These are phyloP conservation scores for Citrullus colocynthis DNA, from an alignment of 306 rosid genomes.

Conservation along the genomic window DNA sequence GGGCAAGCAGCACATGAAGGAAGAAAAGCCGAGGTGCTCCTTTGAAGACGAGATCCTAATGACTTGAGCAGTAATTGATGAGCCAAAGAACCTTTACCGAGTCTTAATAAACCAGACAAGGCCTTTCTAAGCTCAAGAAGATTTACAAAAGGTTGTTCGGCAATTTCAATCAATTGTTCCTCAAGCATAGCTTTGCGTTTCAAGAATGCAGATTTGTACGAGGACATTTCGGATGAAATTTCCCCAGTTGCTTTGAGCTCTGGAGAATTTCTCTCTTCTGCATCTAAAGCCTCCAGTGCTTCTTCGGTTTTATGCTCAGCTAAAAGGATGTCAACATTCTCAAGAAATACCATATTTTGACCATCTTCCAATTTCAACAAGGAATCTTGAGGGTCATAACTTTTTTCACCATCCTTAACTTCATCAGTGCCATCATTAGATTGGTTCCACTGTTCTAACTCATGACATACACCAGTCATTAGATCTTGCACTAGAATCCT, in stretches of 20 bases:
- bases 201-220: conserved; percentile 44
- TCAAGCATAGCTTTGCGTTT: conserved; percentile 63
- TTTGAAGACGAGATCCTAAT: conserved; percentile 57
- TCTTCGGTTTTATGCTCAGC: conserved; percentile 84
- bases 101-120: conserved; percentile 56
- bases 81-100: conserved; percentile 79
- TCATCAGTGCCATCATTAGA: conserved; percentile 27
- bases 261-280: conserved; percentile 55
- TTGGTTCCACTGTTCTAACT: conserved; percentile 68
- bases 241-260: conserved; percentile 56
- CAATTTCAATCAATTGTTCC: conserved; percentile 43
- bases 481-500: conserved; percentile 89
- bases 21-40: conserved; percentile 51
- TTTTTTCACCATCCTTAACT: conserved; percentile 29
- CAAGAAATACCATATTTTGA: conserved; percentile 37
- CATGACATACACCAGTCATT: conserved; percentile 85
- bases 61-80: conserved; percentile 61
- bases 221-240: conserved; percentile 31
- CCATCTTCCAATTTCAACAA: conserved; percentile 31
- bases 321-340: conserved; percentile 62
- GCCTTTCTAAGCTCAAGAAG: conserved; percentile 55
- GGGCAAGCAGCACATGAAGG: conserved; percentile 84
- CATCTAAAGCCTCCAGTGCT: conserved; percentile 80
- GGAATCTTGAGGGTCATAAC: conserved; percentile 41
- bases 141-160: conserved; percentile 56